Evolutionary conservation across 1,284 basidiomycete genomes (phyloP).

Genomic region (Sporisorium sorghi): DNA sequence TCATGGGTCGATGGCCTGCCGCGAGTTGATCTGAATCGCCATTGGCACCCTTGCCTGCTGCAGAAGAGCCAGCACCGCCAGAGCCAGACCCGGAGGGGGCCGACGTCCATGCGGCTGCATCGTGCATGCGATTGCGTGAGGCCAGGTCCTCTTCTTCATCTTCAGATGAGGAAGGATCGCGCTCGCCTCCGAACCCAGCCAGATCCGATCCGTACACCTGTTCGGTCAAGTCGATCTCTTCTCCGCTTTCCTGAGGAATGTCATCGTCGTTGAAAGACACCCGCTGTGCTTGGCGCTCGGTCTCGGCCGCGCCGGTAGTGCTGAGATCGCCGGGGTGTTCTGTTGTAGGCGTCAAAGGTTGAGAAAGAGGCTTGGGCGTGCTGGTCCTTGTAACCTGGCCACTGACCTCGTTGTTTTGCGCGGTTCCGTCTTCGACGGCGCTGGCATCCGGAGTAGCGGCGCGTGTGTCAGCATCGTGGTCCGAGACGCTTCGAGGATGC

Average conservation of each 20-base stretch:
- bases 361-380: constrained; percentile 29
- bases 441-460: constrained; percentile 12
- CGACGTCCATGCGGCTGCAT: constrained; percentile 60
- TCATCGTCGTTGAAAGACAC: not conserved
- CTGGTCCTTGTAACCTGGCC: constrained; percentile 13
- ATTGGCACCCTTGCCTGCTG: constrained; percentile 3
- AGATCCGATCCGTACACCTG: constrained; percentile 66
- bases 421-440: not conserved
- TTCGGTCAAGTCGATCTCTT: constrained; percentile 67
- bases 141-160: constrained; percentile 58
- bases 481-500: constrained; percentile 9
- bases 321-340: constrained; percentile 14
- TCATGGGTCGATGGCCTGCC: constrained; percentile 40
- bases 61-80: not conserved
- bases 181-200: constrained; percentile 61
- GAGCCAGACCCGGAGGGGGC: constrained; percentile 15
- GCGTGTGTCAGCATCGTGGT: constrained; percentile 13
- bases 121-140: constrained; percentile 60
- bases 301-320: not conserved
- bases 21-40: constrained; percentile 17
- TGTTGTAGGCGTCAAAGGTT: constrained; percentile 26
- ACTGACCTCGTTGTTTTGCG: not conserved
- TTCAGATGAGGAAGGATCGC: constrained; percentile 23
- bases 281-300: constrained; percentile 1
- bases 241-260: constrained; percentile 30